Percentiles rank a stretch among this genome's conserved stretches.
These are phyloP conservation scores for Cladosporium phlei DNA, from an alignment of 2,329 filamentous ascomycete species.

Conservation along the genomic window DNA sequence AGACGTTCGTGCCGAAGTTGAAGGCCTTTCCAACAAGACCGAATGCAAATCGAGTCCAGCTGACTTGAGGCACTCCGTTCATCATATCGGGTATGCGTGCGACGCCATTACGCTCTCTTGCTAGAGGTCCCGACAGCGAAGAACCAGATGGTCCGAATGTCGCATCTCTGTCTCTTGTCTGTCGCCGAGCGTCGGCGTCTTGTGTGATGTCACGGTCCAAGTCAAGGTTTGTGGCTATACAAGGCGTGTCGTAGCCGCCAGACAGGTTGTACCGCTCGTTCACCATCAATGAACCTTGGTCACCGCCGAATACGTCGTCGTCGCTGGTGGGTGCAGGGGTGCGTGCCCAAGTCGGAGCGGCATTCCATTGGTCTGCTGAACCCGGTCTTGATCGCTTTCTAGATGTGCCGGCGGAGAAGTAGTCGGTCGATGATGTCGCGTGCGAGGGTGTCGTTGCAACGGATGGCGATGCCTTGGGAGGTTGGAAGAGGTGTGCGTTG, in stretches of 20 bases:
- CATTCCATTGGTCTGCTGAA: slow-evolving; percentile 15
- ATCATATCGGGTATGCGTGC: slow-evolving; percentile 18
- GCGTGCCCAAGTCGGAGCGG: slow-evolving; percentile 14
- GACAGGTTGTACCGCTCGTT: slow-evolving; percentile 50
- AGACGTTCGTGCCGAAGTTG: slow-evolving; percentile 72
- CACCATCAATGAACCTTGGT: slow-evolving; percentile 42
- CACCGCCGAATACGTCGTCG: slow-evolving; percentile 6
- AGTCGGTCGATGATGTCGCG: slow-evolving; percentile 23
- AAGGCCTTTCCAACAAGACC: slow-evolving; percentile 70
- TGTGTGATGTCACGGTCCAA: slow-evolving; percentile 26
- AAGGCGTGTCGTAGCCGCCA: slow-evolving; percentile 47
- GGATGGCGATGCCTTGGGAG: slow-evolving; percentile 37
- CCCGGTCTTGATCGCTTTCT: slow-evolving; percentile 31
- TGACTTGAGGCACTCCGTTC: slow-evolving; percentile 17
- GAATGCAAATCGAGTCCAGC: slow-evolving; percentile 57
- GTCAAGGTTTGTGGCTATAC: slow-evolving; percentile 33
- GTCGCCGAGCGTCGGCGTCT: slow-evolving; percentile 6
- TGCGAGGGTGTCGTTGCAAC: slow-evolving; percentile 25
- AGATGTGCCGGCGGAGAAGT: slow-evolving; percentile 24
- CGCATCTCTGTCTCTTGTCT: slow-evolving; percentile 1
- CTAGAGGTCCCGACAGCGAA: slow-evolving; percentile 27
- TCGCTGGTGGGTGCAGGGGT: slow-evolving; percentile 14
- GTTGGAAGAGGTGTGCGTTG: slow-evolving; percentile 38
- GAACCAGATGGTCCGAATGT: background rate
- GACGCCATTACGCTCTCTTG: slow-evolving; percentile 34